These are phyloP conservation scores for Hsuehochloa calcarea DNA, from an alignment of 176 grass and related monocot genomes.

Conservation along the genomic window DNA sequence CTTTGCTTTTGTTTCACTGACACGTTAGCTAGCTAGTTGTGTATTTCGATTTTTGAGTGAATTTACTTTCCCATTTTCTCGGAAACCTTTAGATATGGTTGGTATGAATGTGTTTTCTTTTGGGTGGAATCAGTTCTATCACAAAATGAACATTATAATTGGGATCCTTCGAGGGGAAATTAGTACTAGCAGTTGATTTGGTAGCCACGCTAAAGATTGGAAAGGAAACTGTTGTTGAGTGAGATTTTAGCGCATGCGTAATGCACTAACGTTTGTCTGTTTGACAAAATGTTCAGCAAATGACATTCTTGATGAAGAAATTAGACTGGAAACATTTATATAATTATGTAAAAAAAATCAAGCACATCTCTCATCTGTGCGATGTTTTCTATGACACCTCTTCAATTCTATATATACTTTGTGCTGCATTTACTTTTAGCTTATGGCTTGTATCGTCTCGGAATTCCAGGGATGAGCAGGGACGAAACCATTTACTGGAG, in stretches of 20 bases:
- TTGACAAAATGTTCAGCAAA: background rate
- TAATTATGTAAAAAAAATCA: background rate
- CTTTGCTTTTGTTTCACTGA: background rate
- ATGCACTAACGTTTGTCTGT: background rate
- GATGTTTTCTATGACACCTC: background rate
- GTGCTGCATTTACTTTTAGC: background rate
- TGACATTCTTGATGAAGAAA: background rate
- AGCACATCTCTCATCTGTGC: background rate
- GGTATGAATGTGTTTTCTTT: background rate
- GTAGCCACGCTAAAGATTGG: background rate
- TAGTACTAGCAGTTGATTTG: background rate
- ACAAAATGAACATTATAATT: background rate
- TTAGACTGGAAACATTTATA: background rate
- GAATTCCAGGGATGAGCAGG: conserved; percentile 58
- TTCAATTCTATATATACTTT: background rate
- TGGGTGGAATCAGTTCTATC: background rate
- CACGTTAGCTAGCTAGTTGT: background rate
- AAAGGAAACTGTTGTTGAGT: background rate
- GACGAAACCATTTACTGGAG: conserved; percentile 57
- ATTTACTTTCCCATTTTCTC: too few relatives aligned
- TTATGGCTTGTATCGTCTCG: background rate
- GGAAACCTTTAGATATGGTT: background rate
- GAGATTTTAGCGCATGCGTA: background rate
- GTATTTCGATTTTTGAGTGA: too few relatives aligned
- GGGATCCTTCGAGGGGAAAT: background rate